Base-by-base conservation (phyloP, 192 early-diverging fungal species). In the Phlyctochytrium planicorne region DNA sequence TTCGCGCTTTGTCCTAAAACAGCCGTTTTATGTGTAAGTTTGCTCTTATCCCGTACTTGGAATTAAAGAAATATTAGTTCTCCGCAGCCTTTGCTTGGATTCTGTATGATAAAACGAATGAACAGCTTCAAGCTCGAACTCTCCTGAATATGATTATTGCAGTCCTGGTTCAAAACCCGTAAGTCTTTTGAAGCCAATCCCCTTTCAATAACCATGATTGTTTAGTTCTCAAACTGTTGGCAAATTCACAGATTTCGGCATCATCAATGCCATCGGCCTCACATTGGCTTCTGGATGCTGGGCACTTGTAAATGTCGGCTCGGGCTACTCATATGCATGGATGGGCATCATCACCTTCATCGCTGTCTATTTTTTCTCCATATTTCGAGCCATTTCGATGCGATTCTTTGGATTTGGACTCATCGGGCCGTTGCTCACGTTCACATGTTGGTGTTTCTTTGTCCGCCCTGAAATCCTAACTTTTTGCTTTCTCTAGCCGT, bases 341-440 rank as follows among this genome's bases (percentile, higher is more conserved):
- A 57, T 25, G 16, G 16, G 55, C 55, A 27, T 57, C 55, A 4
- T 57, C 55, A 24, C 27, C 14, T 57, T 57, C 27, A 29, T 57
- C 27, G 10, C 4, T 27, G 27, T 14, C 55, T 57, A 57, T 27
- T 25, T 57, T 6, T 57, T 57, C 25, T 6, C 20, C 55, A 25
- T 14, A 4, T 25, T 57, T 25, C 16, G 55, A 6, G 27, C 20
- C 27, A 25, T 57, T 6, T 14, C 20, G 20, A 6, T 27, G 12
- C 10, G 55, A 29, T 57, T 57, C 55, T 57, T 57, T 29, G 55
- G 55, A 25, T 14, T 57, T 25, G 55, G 55, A 12, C 25, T 57
- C 14, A 10, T 57, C 25, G 55, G 55, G 6, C 55, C 55, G 55
- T 27, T 57, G 16, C 16, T 57, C 14, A 25, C 20, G 14, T 57